Percentiles rank a stretch among this genome's conserved stretches.
phyloP scores from a whole-genome alignment of 148 eudicot genomes.

The Silene latifolia region DNA sequence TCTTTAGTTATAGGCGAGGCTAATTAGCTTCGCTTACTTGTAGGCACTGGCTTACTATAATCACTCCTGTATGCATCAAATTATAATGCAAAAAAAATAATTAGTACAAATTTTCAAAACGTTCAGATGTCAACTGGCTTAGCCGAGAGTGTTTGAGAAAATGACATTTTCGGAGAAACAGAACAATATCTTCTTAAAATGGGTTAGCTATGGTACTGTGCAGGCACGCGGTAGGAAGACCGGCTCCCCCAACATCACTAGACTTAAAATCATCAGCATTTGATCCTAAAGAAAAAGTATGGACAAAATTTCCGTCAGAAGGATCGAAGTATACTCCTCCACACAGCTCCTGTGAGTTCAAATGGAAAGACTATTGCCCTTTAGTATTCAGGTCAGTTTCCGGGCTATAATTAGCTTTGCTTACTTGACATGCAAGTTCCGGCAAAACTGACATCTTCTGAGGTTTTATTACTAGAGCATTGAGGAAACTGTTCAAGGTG shows the following conservation, averaged over 20 bases:
- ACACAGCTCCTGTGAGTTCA: constrained; percentile 76
- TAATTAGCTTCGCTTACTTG: too few relatives aligned
- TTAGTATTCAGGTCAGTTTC: constrained; percentile 78
- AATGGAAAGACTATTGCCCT: constrained; percentile 98
- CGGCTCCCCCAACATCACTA: constrained; percentile 70
- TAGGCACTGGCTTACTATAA: too few relatives aligned
- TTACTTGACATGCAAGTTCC: too few relatives aligned
- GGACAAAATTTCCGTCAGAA: constrained; percentile 96
- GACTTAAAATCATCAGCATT: constrained; percentile 89
- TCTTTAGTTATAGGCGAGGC: too few relatives aligned
- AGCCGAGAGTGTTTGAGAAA: neutral
- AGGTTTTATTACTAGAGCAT: constrained; percentile 40
- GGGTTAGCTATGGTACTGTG: neutral
- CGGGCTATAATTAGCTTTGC: too few relatives aligned
- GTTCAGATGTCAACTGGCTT: constrained; percentile 1
- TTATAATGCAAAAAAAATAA: too few relatives aligned
- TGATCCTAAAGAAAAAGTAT: constrained; percentile 79
- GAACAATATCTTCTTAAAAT: neutral
- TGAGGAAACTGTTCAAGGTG: constrained; percentile 92
- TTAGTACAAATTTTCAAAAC: too few relatives aligned
- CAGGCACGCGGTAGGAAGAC: constrained; percentile 97
- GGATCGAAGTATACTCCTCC: constrained; percentile 95
- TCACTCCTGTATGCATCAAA: too few relatives aligned
- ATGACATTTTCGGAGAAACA: neutral
- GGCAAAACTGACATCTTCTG: too few relatives aligned